Base-by-base conservation (phyloP, 306 rosid genomes). In the Lathyrus oleraceus region DNA sequence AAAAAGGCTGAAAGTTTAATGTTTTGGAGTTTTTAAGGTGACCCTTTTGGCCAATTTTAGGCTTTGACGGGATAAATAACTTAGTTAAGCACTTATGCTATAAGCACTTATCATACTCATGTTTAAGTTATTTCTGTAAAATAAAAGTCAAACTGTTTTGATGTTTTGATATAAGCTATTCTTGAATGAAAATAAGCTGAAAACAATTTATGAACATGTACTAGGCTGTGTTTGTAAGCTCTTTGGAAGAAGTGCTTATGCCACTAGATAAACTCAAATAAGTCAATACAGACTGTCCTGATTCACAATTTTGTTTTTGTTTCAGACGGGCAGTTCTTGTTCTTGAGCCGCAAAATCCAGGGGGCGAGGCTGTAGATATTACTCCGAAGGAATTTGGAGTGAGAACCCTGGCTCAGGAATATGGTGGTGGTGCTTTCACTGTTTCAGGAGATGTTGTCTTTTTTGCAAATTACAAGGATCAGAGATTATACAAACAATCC, bases 301-400 rank as follows among this genome's bases (percentile, higher is more conserved):
- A 15, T 9, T 47, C 53, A 15, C 8, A 15, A 8, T 47, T 61
- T 65, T 23, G 6, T 66, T 65, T n/a, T 39, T 65, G 28, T 71
- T 61, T 78, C 79, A 94, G 99, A 25, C 87, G 99, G 15, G 88
- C 68, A 4, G 99, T 89, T 76, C 96, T 94, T 51, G 97, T 89
- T 56, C 81, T 81, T 64, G 95, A 94, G 82, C 63, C 91, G 5
- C 86, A 86, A n/a, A n/a, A n/a, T n/a, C n/a, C n/a, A n/a, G n/a
- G n/a, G n/a, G n/a, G n/a, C n/a, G n/a, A n/a, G n/a, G n/a, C n/a
- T n/a, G n/a, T n/a, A n/a, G n/a, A n/a, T n/a, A n/a, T n/a, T n/a
- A n/a, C n/a, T n/a, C n/a, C n/a, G n/a, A n/a, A n/a, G n/a, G n/a
- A n/a, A n/a, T n/a, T n/a, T n/a, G n/a, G n/a, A n/a, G n/a, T n/a